These are phyloP conservation scores for Grammothele lineata DNA, from an alignment of 768 basidiomycete genomes.

Conservation along the genomic window DNA sequence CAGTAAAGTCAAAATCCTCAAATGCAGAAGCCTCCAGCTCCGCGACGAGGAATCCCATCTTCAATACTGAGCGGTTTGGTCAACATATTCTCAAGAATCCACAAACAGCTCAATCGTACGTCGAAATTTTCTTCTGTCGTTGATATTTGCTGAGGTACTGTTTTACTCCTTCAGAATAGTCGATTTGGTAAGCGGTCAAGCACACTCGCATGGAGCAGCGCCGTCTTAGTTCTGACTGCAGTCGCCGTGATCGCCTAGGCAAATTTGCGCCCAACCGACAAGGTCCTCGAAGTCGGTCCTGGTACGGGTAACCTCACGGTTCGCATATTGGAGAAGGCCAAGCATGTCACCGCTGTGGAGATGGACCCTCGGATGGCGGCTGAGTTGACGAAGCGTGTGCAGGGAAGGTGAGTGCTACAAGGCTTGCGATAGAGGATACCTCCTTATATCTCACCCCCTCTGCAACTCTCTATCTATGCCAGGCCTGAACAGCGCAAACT, in stretches of 20 bases:
- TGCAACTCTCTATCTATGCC: background rate
- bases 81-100: constrained; percentile 98
- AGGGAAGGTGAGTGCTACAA: constrained; percentile 83
- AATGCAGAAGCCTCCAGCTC: constrained; percentile 36
- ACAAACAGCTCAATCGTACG: constrained; percentile 82
- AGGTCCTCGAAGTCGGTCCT: constrained; percentile 95
- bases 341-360: constrained; percentile 91
- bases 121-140: constrained; percentile 9
- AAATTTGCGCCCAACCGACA: constrained; percentile 88
- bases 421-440: no score
- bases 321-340: constrained; percentile 88
- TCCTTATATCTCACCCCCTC: background rate
- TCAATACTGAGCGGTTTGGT: constrained; percentile 93
- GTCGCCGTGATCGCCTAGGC: constrained; percentile 55
- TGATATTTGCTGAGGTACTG: background rate
- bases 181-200: constrained; percentile 42
- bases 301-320: constrained; percentile 97
- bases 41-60: constrained; percentile 74
- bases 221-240: background rate
- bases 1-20: constrained; percentile 47
- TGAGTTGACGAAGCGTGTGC: constrained; percentile 92
- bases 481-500: constrained; percentile 96
- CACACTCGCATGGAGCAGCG: background rate
- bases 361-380: constrained; percentile 99
- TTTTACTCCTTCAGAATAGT: constrained; percentile 42